These are phyloP conservation scores for Martiniozyma abietophila DNA, from an alignment of 805 yeast species.

Conservation along the genomic window DNA sequence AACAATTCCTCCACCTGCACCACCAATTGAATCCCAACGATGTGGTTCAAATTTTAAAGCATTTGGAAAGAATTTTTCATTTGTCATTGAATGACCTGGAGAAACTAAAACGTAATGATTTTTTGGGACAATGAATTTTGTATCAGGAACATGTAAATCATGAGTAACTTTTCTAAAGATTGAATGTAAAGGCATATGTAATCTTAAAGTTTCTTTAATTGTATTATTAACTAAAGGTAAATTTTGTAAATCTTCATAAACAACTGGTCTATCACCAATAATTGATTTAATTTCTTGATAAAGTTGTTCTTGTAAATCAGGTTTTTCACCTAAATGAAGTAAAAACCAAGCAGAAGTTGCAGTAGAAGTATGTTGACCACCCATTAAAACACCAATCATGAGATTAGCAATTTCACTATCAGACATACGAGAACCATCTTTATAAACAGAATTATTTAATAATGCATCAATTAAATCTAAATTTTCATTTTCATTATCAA, in stretches of 20 bases:
- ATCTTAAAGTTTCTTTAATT: constrained; percentile 87
- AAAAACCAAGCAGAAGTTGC: constrained; percentile 93
- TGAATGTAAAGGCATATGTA: constrained; percentile 96
- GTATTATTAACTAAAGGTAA: constrained; percentile 76
- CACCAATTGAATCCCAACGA: constrained; percentile 57
- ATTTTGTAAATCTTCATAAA: constrained; percentile 75
- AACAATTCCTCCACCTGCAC: constrained; percentile 21
- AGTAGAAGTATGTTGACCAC: constrained; percentile 98
- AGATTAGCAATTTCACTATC: constrained; percentile 92
- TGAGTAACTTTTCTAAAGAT: constrained; percentile 84
- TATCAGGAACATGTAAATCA: constrained; percentile 70
- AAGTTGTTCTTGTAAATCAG: constrained; percentile 75
- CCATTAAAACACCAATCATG: constrained; percentile 94
- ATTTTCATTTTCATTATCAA: constrained; percentile 64
- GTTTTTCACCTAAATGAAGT: constrained; percentile 81
- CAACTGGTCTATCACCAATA: constrained; percentile 50
- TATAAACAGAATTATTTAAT: constrained; percentile 75
- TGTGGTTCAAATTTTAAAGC: constrained; percentile 69
- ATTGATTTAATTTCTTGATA: constrained; percentile 65
- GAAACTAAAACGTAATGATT: constrained; percentile 88
- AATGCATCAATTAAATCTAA: constrained; percentile 87
- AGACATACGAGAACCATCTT: constrained; percentile 90
- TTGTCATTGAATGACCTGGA: constrained; percentile 84
- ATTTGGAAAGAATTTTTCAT: constrained; percentile 70
- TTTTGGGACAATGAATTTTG: constrained; percentile 71